phyloP scores from a whole-genome alignment of 2,329 filamentous ascomycete species.

The Calonectria pseudoreteaudii region DNA sequence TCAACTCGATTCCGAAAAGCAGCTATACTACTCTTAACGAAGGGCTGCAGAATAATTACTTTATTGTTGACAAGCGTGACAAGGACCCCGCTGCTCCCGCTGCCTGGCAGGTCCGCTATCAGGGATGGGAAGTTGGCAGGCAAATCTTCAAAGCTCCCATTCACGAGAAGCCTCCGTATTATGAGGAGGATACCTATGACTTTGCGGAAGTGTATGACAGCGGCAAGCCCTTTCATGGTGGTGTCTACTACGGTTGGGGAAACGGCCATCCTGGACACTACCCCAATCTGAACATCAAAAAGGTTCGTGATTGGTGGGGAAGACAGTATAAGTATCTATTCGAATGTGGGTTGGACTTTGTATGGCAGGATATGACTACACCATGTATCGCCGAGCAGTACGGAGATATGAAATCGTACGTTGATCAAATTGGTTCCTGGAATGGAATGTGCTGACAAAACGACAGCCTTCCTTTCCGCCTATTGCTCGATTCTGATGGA shows the following conservation, averaged over 20 bases:
- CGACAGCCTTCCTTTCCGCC: neutral
- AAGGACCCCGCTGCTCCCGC: neutral
- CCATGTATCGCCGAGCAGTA: neutral
- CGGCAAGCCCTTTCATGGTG: conserved; percentile 11
- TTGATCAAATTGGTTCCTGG: rapidly evolving
- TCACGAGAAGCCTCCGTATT: neutral
- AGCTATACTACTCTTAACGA: neutral
- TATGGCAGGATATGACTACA: conserved; percentile 16
- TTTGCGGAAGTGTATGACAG: neutral
- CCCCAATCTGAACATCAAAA: conserved; percentile 1
- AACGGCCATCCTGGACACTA: neutral
- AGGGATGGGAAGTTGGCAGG: neutral
- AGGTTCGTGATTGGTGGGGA: conserved; percentile 1
- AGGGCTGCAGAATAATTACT: neutral
- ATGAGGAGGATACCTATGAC: neutral
- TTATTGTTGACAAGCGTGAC: neutral
- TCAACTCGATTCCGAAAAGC: neutral
- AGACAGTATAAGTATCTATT: conserved; percentile 10
- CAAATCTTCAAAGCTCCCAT: neutral
- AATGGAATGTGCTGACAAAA: neutral
- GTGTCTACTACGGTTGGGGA: conserved; percentile 7
- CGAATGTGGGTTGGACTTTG: conserved; percentile 4
- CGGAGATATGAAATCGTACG: conserved; percentile 13
- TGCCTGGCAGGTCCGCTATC: neutral
- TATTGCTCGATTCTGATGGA: conserved; percentile 3